These are phyloP conservation scores for Iberis pinnata DNA, from an alignment of 345 rosid genomes.

Conservation along the genomic window DNA sequence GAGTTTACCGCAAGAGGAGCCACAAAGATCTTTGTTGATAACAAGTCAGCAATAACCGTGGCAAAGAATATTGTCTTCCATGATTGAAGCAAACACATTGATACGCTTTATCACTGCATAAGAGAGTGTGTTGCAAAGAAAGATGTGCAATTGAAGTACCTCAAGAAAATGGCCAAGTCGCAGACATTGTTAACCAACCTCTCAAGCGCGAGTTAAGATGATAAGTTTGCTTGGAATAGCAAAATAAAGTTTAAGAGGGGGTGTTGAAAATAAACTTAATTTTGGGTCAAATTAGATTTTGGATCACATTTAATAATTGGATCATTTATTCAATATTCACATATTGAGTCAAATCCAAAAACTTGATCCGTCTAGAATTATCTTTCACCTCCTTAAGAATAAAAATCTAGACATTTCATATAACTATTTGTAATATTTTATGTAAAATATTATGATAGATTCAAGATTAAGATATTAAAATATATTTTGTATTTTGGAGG, in stretches of 20 bases:
- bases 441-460: no score
- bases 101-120: background rate
- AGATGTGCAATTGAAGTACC: background rate
- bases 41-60: background rate
- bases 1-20: background rate
- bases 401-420: no score
- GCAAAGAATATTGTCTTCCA: background rate
- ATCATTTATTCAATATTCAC: no score
- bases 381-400: no score
- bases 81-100: background rate
- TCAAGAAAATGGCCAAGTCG: background rate
- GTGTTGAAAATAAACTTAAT: background rate
- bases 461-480: no score
- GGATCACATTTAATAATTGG: no score
- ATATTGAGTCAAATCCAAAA: no score
- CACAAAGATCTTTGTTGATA: background rate
- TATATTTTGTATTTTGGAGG: no score
- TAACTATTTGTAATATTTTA: no score
- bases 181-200: background rate
- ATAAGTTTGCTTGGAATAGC: background rate
- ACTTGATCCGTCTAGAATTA: no score
- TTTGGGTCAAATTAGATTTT: no score
- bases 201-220: background rate
- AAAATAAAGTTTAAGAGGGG: background rate
- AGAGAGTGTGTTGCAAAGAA: background rate